Evolutionary conservation across 768 basidiomycete species (phyloP).

Genomic region (Hysterangium stoloniferum): DNA sequence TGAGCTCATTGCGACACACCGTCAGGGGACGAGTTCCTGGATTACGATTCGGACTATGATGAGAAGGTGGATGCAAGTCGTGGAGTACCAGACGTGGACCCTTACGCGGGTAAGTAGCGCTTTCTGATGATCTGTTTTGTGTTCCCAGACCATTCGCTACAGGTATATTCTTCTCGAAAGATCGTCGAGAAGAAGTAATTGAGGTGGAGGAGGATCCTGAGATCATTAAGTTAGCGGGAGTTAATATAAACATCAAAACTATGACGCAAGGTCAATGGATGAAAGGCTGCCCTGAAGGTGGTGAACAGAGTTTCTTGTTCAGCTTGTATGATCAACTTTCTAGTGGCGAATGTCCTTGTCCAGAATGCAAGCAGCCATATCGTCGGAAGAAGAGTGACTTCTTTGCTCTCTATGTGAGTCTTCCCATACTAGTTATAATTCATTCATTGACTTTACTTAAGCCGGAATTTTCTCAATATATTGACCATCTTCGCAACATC

Average conservation of each 20-base stretch:
- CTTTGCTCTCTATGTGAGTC: conserved; percentile 72
- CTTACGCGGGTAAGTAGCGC: conserved; percentile 63
- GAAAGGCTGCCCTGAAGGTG: conserved; percentile 93
- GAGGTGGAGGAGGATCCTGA: conserved; percentile 83
- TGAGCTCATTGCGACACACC: conserved; percentile 2
- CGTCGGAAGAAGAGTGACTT: conserved; percentile 68
- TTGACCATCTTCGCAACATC: conserved; percentile 48
- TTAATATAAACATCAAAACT: conserved; percentile 42
- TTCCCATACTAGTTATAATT: conserved; percentile 13
- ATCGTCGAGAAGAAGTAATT: conserved; percentile 84
- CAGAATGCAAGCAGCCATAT: conserved; percentile 61
- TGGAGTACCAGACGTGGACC: conserved; percentile 60
- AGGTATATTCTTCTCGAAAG: conserved; percentile 96
- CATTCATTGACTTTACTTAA: conserved; percentile 25
- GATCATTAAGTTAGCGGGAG: conserved; percentile 31
- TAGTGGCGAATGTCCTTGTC: conserved; percentile 58
- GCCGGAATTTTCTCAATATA: conserved; percentile 68
- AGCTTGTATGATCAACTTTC: conserved; percentile 70
- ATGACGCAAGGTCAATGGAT: conserved; percentile 94
- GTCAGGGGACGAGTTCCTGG: conserved; percentile 50
- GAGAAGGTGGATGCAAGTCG: conserved; percentile 32
- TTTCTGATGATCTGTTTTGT: neutral
- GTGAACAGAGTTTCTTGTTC: conserved; percentile 86
- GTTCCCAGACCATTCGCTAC: neutral
- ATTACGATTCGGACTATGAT: conserved; percentile 80